Base-by-base conservation (phyloP, 805 yeast genomes). In the Sungouiella blattae region DNA sequence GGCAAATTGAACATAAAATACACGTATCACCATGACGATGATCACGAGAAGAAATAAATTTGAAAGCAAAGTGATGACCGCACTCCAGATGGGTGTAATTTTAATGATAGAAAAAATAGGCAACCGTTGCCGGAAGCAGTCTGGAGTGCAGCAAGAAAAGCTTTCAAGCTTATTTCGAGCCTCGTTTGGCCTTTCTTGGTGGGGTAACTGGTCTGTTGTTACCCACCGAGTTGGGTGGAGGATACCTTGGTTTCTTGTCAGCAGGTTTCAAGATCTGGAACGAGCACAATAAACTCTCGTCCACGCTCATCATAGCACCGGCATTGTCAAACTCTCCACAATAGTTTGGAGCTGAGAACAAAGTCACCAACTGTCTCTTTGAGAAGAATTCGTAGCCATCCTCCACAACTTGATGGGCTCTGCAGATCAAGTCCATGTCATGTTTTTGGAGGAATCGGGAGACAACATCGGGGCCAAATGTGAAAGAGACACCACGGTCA, bases 381-480 rank as follows among this genome's bases (percentile, higher is more conserved):
- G 93, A 79, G 64, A 93, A 91, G 60, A 91, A 91, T 71, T 91
- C 98, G 65, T 93, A 91, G 49, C 98, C 98, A 65, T 91, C 98
- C 69, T 91, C 98, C 43, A 91, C 98, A 46, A 91, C 98, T 69
- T 91, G 98, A 73, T 91, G 98, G 30, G 98, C 98, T 62, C 98
- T 80, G 70, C 98, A 93, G 55, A 91, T 89, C 57, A 91, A 78
- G 65, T 93, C 98, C 93, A 91, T 86, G 60, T 91, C 98, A 64
- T 91, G 98, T 58, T 88, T 89, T 62, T 91, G 97, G 61, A 93
- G 70, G 62, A 91, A 91, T 65, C 98, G 76, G 49, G 95, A 85
- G 36, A 91, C 98, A 35, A 91, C 98, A 62, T 91, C 98, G 7
- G 98, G 98, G n/a, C 98, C 98, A 67, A 93, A 91, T n/a, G 98